Evolutionary conservation across 148 eudicot species (phyloP), one percentile per base, ranked within the genome.

Genomic region (Arbutus unedo): DNA sequence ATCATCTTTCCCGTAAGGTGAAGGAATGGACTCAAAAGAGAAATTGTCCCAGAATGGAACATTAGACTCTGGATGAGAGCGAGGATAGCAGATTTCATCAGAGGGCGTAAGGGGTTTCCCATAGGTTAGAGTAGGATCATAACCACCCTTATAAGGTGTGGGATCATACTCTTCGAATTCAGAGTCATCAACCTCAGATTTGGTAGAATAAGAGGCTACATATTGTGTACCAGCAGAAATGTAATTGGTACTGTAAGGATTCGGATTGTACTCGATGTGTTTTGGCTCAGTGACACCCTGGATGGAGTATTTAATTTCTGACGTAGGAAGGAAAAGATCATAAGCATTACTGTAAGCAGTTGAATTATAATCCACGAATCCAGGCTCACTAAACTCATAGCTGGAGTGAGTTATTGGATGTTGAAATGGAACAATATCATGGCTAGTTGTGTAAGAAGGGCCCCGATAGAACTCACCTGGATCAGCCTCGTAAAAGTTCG

Each of bases 31-130:
- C 6, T 43, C 82, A 74, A 74, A 82, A 10, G 84, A 75, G 71
- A 83, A 76, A 48, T 49, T 79, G 75, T 56, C 85, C 14, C 68
- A 77, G 13, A 80, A 4, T 1, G 38, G 71, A 56, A 21, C 67
- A 3, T 74, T 80, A 14, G 90, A 50, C 10, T 38, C 76, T 0
- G 79, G 41, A 8, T 43, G 23, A 45, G 92, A 82, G 72, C 86
- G 89, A 47, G 94, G 97, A 79, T 93, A 89, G 81, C 98, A 95
- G 47, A 86, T 93, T 55, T 86, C 59, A 44, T 87, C 89, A 0
- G 94, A 90, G 54, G 95, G 91, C 0, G 91, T 89, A 70, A 95
- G 92, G 62, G 98, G 88, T 79, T 89, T 86, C 7, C 98, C 98
- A 47, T 93, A 95, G 5, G 90, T 85, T 5, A 51, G 76, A 78